Percentiles rank a stretch among this genome's conserved stretches.
Evolutionary conservation across 2,329 filamentous ascomycete species (phyloP).

Genomic region (Bipolaris sorokiniana): DNA sequence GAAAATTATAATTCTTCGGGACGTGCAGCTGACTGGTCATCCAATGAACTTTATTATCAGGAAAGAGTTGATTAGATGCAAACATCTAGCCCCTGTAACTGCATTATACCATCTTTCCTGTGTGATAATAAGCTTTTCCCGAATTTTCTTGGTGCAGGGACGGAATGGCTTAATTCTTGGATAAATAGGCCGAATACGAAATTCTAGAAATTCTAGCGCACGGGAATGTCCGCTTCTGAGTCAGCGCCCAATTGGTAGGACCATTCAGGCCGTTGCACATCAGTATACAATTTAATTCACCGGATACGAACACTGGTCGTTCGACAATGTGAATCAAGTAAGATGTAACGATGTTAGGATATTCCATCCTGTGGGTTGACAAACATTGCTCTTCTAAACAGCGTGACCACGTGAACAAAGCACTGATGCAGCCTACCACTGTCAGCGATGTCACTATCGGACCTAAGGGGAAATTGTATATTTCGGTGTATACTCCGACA

Average conservation of each 20-base stretch:
- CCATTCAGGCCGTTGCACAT: not conserved
- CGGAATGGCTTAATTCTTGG: not conserved
- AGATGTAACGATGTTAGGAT: not conserved
- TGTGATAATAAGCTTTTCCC: not conserved
- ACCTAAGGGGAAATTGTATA: not conserved
- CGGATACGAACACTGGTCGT: not conserved
- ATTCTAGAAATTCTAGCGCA: not conserved
- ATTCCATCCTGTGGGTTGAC: not conserved
- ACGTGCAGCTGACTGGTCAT: too few relatives aligned
- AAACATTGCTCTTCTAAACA: not conserved
- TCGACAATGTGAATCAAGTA: not conserved
- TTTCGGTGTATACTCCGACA: not conserved
- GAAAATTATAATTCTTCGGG: too few relatives aligned
- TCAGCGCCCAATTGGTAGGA: not conserved
- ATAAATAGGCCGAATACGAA: not conserved
- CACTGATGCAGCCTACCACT: not conserved
- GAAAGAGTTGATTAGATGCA: too few relatives aligned
- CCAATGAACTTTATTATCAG: too few relatives aligned
- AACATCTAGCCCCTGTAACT: not conserved
- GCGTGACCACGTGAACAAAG: not conserved
- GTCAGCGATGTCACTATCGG: not conserved
- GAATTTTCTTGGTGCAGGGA: not conserved
- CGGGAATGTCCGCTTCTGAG: not conserved
- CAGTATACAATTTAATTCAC: not conserved
- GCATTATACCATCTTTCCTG: not conserved